A percentile compares a stretch with the other conserved stretches of the same genome.
Conservation (phyloP, 1,139 yeast genomes). For the Scheffersomyces segobiensis region DNA sequence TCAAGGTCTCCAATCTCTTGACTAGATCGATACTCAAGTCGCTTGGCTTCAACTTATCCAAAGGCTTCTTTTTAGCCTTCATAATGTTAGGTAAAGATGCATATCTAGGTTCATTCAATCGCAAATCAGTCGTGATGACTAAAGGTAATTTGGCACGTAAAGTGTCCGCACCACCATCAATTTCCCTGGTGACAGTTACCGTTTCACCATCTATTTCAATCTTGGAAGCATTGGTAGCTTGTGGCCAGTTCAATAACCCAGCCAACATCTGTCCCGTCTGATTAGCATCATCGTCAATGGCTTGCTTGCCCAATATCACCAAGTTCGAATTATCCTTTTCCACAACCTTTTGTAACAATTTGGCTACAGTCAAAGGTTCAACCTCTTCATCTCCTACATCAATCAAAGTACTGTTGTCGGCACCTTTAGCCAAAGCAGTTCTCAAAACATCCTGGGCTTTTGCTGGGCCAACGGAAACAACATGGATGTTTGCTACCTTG, state of each 20-base stretch:
- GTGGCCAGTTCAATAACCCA: slow-evolving; percentile 94
- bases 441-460: slow-evolving; percentile 88
- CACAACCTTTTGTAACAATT: slow-evolving; percentile 72
- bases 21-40: slow-evolving; percentile 70
- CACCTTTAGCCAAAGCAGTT: slow-evolving; percentile 93
- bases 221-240: slow-evolving; percentile 94
- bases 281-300: slow-evolving; percentile 91
- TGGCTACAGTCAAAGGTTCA: slow-evolving; percentile 92
- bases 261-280: slow-evolving; percentile 99
- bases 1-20: slow-evolving; percentile 66
- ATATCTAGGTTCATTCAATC: slow-evolving; percentile 92
- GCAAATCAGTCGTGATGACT: slow-evolving; percentile 87
- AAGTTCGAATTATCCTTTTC: slow-evolving; percentile 72
- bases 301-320: slow-evolving; percentile 90
- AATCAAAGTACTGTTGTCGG: slow-evolving; percentile 78
- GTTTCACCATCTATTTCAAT: slow-evolving; percentile 64
- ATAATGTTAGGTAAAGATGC: slow-evolving; percentile 92
- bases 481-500: slow-evolving; percentile 82
- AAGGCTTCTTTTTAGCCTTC: slow-evolving; percentile 98
- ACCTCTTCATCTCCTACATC: slow-evolving; percentile 73
- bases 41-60: slow-evolving; percentile 66
- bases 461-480: slow-evolving; percentile 87
- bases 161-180: slow-evolving; percentile 93
- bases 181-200: slow-evolving; percentile 83
- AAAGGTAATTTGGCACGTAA: slow-evolving; percentile 78